A percentile compares a stretch with the other conserved stretches of the same genome.
phyloP scores from a whole-genome alignment of 169 alveolate species.

The Pseudocohnilembus persalinus region DNA sequence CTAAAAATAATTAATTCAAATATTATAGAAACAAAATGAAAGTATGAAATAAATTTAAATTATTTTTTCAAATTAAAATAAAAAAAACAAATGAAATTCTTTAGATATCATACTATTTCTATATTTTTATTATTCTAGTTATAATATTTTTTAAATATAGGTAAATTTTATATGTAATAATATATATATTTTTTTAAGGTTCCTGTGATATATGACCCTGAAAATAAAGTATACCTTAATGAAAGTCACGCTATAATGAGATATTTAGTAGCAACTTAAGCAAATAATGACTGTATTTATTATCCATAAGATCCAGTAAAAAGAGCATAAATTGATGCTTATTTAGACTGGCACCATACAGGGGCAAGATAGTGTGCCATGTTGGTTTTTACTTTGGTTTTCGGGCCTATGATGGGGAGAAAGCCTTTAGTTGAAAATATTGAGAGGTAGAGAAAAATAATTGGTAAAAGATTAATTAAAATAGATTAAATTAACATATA shows the following conservation, averaged over 20 bases:
- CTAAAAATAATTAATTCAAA: too few relatives aligned
- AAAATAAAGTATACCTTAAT: too few relatives aligned
- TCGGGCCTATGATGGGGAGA: background rate
- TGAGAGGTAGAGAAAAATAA: background rate
- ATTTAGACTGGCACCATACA: background rate
- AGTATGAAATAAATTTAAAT: background rate
- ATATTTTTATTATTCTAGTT: too few relatives aligned
- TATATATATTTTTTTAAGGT: background rate
- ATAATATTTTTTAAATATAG: too few relatives aligned
- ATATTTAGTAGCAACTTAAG: background rate
- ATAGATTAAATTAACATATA: too few relatives aligned
- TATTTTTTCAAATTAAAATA: background rate
- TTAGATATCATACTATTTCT: too few relatives aligned
- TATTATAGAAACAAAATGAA: too few relatives aligned
- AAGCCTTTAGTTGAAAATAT: background rate
- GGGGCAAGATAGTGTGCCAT: background rate
- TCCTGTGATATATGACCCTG: background rate
- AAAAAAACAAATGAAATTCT: too few relatives aligned
- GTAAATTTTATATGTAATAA: too few relatives aligned
- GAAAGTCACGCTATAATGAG: background rate
- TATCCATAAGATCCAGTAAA: background rate
- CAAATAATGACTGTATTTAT: background rate
- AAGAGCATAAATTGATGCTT: background rate
- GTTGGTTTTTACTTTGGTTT: background rate
- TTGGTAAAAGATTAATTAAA: background rate